Base-by-base conservation (phyloP, 805 yeast genomes). In the Zygoascus tannicola region DNA sequence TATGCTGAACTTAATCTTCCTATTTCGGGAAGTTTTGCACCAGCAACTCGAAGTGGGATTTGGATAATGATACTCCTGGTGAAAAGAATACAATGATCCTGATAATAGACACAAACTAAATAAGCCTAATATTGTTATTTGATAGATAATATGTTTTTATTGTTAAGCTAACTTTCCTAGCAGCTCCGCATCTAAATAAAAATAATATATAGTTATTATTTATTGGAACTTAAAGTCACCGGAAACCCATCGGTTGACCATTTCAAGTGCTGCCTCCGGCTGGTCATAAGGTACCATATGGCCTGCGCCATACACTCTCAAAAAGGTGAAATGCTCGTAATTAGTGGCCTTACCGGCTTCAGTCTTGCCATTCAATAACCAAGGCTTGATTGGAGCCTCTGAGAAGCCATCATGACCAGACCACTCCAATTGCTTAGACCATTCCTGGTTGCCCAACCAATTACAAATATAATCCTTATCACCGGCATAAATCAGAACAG, bases 271-370 rank as follows among this genome's bases (percentile, higher is more conserved):
- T 56, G 73, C 71, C 55, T 75, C 78, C 16, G 96, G 94, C 68
- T 83, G 90, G 65, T 88, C 88, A 57, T 67, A 81, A 15, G 97
- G 97, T 50, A 86, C 95, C 96, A 88, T 87, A 66, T 90, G 97
- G 22, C 97, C 97, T 42, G 94, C 97, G 50, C 78, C 90, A 56
- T 71, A 88, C 7, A 88, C 76, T 62, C 95, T 75, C 62, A 85
- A 70, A 69, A 81, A 90, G 3, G 95, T 83, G 54, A 88, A 78
- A 47, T 75, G 71, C 39, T 80, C 80, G 51, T 70, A 74, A 57
- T 76, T 81, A 68, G 85, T 86, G 22, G 80, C 81, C 56, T 81
- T 77, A 47, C 97, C 97, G 28, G 79, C 76, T 37, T 46, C 35
- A 2, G 39, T 44, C 5, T 52, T 60, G 47, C 67, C 66, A 50